Evolutionary conservation across 31 red algal species (phyloP), one percentile per base, ranked within the genome.

Genomic region (Porphyra umbilicalis): DNA sequence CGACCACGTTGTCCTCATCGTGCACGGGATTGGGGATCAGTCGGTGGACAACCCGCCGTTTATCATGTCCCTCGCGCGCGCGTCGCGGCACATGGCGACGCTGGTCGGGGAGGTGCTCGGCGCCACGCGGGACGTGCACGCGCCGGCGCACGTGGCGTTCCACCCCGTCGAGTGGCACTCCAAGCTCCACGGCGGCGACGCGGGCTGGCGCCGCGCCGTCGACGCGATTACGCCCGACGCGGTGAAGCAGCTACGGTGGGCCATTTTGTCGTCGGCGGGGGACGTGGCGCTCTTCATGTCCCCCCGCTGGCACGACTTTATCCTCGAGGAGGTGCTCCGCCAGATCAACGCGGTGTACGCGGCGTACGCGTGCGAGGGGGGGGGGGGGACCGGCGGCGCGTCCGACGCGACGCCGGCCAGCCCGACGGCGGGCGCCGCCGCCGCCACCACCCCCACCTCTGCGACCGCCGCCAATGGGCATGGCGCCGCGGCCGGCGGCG

Each of bases 1-100:
- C 57, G 33, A 81, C 38, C 44, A 83, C 44, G 31, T 83, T 6
- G 81, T 83, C 6, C 36, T 83, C n/a, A 46, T 83, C n/a, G 44
- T 83, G 35, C 81, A 83, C 46, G 81, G 81, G n/a, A 46, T 83
- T n/a, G 81, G 81, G 11, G 81, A 83, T 44, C 81, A 83, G 44
- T 83, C 33, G 32, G 81, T 46, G 36, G 38, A 83, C 44, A 83
- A 83, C 46, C 57, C 57, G 25, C 44, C 33, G 32, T 83, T 83
- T 32, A 32, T 83, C 31, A 83, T 46, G 31, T 71, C 40, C 9
- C 46, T 83, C 25, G 81, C 44, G 46, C 34, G 57, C 57, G 57
- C 57, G 57, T 71, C 57, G 57, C 57, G 57, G 20, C 57, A 71
- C 57, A 71, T 71, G 57, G 25, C 57, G 25, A 71, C 57, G 25